A percentile compares a stretch with the other conserved stretches of the same genome.
phyloP scores from a whole-genome alignment of 352 stramenopile genomes.

The Aphanomyces stellatus region DNA sequence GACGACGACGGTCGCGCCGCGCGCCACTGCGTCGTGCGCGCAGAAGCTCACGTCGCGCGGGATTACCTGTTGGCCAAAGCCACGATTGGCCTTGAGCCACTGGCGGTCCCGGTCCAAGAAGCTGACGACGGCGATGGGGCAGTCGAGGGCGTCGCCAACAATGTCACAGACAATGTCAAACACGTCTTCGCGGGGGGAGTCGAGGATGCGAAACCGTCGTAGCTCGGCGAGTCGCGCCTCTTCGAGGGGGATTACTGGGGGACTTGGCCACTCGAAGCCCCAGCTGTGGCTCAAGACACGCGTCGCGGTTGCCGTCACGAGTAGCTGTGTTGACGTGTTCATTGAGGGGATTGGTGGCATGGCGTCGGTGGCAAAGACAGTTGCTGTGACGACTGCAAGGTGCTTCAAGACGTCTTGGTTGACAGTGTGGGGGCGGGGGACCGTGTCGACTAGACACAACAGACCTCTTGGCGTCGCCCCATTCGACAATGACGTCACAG shows the following conservation, averaged over 20 bases:
- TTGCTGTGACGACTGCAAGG: not conserved
- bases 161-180: conserved; percentile 2
- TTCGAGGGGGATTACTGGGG: not conserved
- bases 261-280: not conserved
- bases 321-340: not conserved
- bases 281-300: not conserved
- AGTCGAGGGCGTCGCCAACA: not conserved
- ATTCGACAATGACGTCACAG: too few relatives aligned
- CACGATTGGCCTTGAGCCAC: conserved; percentile 12
- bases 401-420: not conserved
- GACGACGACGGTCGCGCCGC: conserved; percentile 80
- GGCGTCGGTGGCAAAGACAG: not conserved
- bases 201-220: not conserved
- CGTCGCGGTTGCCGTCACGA: not conserved
- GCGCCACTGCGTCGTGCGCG: conserved; percentile 18
- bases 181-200: not conserved
- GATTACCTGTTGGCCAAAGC: conserved; percentile 3
- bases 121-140: conserved; percentile 35
- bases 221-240: not conserved
- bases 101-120: conserved; percentile 5
- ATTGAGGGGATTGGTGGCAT: not conserved
- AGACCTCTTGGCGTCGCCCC: too few relatives aligned
- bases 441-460: too few relatives aligned
- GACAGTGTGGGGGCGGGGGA: not conserved
- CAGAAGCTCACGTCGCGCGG: conserved; percentile 10